Evolutionary conservation across 371 early-diverging fungal genomes (phyloP).

Genomic region (Parasitella parasitica): DNA sequence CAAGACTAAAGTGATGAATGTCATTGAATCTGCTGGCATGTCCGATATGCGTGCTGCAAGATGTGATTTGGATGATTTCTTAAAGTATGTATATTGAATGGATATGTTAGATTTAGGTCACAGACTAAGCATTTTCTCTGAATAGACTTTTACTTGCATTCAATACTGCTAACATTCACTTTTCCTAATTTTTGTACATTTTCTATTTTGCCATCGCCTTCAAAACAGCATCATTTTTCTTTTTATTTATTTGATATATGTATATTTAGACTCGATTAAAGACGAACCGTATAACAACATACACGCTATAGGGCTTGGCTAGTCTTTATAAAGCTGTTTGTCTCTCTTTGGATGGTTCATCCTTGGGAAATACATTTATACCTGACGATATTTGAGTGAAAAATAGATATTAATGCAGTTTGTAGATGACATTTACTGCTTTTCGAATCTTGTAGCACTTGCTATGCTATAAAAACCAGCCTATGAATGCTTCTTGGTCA

Average conservation of each 20-base stretch:
- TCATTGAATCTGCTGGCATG: constrained; percentile 71
- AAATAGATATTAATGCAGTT: no score
- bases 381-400: no score
- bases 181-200: constrained; percentile 36
- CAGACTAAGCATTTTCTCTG: neutral
- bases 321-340: no score
- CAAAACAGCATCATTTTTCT: neutral
- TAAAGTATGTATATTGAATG: constrained; percentile 54
- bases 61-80: constrained; percentile 91
- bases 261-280: neutral
- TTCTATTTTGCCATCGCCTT: neutral
- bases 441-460: no score
- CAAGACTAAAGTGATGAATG: constrained; percentile 67
- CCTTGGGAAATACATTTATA: no score
- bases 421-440: no score
- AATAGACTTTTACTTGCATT: constrained; percentile 70
- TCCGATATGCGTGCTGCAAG: constrained; percentile 85
- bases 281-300: no score
- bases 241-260: neutral
- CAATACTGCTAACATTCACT: constrained; percentile 76
- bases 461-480: no score
- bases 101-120: neutral
- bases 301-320: no score
- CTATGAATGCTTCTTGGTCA: no score
- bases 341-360: no score